phyloP scores from a whole-genome alignment of 2,329 filamentous ascomycete species.

The Xylaria multiplex region DNA sequence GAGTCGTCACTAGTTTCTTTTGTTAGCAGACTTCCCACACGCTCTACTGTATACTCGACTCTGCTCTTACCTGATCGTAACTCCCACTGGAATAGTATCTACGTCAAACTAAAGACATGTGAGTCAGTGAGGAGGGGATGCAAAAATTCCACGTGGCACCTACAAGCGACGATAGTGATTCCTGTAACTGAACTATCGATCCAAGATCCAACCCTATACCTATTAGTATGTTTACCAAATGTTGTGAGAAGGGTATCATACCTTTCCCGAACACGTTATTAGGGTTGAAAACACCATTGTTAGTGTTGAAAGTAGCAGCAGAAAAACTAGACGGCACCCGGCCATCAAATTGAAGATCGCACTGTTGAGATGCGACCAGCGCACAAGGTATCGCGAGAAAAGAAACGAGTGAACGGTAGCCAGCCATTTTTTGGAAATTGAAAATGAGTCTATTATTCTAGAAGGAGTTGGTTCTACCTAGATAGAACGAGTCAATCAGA shows the following conservation, averaged over 20 bases:
- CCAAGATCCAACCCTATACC: conserved; percentile 23
- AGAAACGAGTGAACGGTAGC: conserved; percentile 3
- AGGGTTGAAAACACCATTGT: conserved; percentile 27
- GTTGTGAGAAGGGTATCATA: not conserved
- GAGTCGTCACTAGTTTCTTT: conserved; percentile 22
- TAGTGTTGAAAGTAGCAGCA: conserved; percentile 18
- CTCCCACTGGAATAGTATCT: conserved; percentile 18
- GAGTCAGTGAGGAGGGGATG: not conserved
- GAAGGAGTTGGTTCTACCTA: not conserved
- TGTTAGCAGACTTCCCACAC: conserved; percentile 7
- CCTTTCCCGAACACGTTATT: conserved; percentile 30
- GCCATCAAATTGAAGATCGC: conserved; percentile 28
- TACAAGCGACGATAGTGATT: conserved; percentile 26
- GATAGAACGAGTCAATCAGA: not conserved
- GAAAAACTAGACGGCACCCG: conserved; percentile 26
- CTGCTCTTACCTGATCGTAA: conserved; percentile 26
- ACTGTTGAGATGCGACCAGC: conserved; percentile 22
- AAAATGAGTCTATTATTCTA: not conserved
- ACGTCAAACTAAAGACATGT: conserved; percentile 21
- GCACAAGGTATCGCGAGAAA: conserved; percentile 12
- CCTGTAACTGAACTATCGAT: conserved; percentile 23
- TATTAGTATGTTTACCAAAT: conserved; percentile 3
- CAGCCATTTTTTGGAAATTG: conserved; percentile 9
- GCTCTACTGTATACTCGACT: not conserved
- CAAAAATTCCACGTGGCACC: not conserved